Percentiles rank a stretch among this genome's conserved stretches.
Conservation (phyloP, 768 basidiomycete species). For the Trametes gibbosa region DNA sequence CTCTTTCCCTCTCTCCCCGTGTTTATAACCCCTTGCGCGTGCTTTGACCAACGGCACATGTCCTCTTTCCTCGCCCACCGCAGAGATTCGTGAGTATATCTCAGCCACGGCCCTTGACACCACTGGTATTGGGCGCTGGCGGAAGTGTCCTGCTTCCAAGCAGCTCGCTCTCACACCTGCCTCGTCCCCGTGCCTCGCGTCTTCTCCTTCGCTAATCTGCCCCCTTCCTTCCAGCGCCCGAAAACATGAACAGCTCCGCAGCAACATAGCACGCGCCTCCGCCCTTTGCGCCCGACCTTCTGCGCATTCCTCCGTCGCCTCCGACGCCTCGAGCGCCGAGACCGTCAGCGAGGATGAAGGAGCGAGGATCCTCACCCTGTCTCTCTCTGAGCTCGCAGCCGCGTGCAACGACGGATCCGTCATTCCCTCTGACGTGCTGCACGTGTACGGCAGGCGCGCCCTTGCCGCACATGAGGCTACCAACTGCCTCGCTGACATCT, state of each 20-base stretch:
- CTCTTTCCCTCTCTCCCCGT: background rate
- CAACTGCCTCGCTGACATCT: conserved; percentile 50
- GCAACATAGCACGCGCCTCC: conserved; percentile 31
- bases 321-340: conserved; percentile 19
- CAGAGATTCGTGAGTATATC: conserved; percentile 16
- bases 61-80: conserved; percentile 13
- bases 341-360: conserved; percentile 28
- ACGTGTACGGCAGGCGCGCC: conserved; percentile 41
- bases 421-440: conserved; percentile 32
- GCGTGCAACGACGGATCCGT: conserved; percentile 29
- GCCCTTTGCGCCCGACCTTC: too few relatives aligned
- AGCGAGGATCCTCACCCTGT: conserved; percentile 34
- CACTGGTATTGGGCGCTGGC: background rate
- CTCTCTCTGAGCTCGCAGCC: conserved; percentile 38
- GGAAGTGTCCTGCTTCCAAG: background rate
- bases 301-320: conserved; percentile 20
- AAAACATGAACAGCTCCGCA: conserved; percentile 35
- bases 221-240: conserved; percentile 24
- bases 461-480: conserved; percentile 41
- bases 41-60: conserved; percentile 11
- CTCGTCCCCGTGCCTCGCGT: background rate
- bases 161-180: conserved; percentile 6
- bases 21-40: background rate
- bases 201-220: background rate
- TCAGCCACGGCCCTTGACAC: background rate